Conservation (phyloP, 768 basidiomycete genomes). For the Phallus indusiatus region DNA sequence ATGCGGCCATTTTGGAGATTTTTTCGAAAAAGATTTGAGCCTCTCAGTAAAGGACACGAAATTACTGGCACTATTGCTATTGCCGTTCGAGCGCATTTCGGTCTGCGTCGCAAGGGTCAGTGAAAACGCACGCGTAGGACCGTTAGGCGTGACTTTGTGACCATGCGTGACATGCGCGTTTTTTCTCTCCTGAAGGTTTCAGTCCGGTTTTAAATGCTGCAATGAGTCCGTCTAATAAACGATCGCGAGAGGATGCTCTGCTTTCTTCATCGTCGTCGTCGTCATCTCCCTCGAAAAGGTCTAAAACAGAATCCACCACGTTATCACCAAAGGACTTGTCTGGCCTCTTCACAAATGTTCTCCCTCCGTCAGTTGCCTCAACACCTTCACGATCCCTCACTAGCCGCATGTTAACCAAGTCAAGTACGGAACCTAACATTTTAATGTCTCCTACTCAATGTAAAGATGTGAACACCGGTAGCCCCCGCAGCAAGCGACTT, state of each 20-base stretch:
- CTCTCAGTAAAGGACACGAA: conserved; percentile 61
- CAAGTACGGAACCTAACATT: conserved; percentile 49
- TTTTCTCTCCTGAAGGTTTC: background rate
- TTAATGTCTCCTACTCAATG: background rate
- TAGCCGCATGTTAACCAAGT: conserved; percentile 64
- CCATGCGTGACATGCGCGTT: conserved; percentile 1
- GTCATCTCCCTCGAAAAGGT: background rate
- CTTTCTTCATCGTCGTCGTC: background rate
- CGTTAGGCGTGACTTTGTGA: background rate
- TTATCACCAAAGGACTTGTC: conserved; percentile 31
- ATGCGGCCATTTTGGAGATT: conserved; percentile 64
- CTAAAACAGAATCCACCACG: background rate
- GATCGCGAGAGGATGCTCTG: background rate
- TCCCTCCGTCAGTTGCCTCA: conserved; percentile 11
- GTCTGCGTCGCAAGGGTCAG: background rate
- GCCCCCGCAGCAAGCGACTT: conserved; percentile 13
- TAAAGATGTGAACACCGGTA: conserved; percentile 19
- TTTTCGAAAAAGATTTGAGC: conserved; percentile 36
- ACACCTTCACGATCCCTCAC: conserved; percentile 29
- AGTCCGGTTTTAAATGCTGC: background rate
- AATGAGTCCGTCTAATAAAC: conserved; percentile 6
- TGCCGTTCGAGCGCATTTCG: conserved; percentile 34
- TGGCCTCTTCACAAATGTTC: conserved; percentile 32
- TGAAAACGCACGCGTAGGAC: background rate
- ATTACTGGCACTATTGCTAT: conserved; percentile 37